A percentile compares a stretch with the other conserved stretches of the same genome.
phyloP scores from a whole-genome alignment of 495 filamentous ascomycete genomes.

The Podospora pseudoanserina region DNA sequence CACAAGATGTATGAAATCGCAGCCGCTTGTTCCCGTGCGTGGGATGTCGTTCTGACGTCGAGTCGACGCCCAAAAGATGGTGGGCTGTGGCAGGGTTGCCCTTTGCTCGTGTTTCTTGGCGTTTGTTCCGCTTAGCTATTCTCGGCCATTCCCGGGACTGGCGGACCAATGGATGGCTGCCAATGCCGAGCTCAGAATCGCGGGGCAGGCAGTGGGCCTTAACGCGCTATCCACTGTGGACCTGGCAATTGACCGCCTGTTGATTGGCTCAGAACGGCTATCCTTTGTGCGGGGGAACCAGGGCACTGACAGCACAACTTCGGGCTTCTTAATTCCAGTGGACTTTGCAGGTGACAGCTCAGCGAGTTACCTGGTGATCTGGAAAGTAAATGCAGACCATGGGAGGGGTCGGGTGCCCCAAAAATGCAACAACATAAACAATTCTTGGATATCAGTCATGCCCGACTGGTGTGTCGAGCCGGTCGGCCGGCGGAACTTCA shows the following conservation, averaged over 20 bases:
- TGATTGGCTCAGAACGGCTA: not conserved
- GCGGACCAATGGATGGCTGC: conserved; percentile 1
- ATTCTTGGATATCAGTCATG: not conserved
- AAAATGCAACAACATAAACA: not conserved
- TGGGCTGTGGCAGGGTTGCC: not conserved
- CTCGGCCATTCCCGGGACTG: not conserved
- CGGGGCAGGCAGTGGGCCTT: not conserved
- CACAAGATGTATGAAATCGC: not conserved
- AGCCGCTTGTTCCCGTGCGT: not conserved
- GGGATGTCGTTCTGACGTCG: not conserved
- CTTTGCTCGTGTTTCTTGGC: not conserved
- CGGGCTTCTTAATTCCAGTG: not conserved
- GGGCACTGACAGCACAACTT: conserved; percentile 1
- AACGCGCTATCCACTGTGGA: not conserved
- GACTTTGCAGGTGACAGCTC: not conserved
- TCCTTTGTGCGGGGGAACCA: conserved; percentile 5
- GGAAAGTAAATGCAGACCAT: not conserved
- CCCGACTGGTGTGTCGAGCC: not conserved
- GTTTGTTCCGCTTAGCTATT: not conserved
- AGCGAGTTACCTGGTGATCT: not conserved
- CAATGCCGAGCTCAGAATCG: not conserved
- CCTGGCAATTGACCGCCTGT: conserved; percentile 1
- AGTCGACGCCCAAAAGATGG: not conserved
- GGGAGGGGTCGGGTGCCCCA: not conserved
- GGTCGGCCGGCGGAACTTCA: not conserved